These are phyloP conservation scores for Aureobasidium sp. DNA, from an alignment of 2,329 filamentous ascomycete species.

Conservation along the genomic window DNA sequence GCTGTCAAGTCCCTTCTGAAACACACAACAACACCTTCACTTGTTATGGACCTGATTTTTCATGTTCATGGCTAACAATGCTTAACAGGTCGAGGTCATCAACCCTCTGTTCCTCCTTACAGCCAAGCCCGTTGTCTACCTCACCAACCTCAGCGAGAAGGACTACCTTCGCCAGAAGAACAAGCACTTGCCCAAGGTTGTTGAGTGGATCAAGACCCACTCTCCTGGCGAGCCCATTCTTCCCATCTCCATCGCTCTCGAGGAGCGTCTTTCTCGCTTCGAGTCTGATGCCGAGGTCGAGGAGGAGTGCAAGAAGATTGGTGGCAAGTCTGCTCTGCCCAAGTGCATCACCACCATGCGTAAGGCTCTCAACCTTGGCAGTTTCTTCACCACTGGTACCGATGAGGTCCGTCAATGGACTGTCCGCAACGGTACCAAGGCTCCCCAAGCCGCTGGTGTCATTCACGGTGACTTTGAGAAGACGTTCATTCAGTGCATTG, in stretches of 20 bases:
- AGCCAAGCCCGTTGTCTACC: slow-evolving; percentile 93
- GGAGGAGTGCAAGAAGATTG: slow-evolving; percentile 84
- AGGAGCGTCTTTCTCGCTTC: slow-evolving; percentile 81
- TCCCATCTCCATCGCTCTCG: slow-evolving; percentile 84
- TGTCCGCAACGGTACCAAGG: slow-evolving; percentile 89
- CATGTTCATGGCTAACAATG: slow-evolving; percentile 21
- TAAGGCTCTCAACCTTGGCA: slow-evolving; percentile 78
- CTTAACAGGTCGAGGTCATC: slow-evolving; percentile 80
- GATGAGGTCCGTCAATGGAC: slow-evolving; percentile 99
- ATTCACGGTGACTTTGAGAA: slow-evolving; percentile 99
- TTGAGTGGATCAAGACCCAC: slow-evolving; percentile 91
- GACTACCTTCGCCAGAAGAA: slow-evolving; percentile 99
- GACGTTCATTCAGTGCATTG: slow-evolving; percentile 95
- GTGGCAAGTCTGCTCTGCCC: slow-evolving; percentile 79
- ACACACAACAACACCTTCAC: not conserved
- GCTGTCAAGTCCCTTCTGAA: slow-evolving; percentile 39
- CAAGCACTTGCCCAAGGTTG: slow-evolving; percentile 91
- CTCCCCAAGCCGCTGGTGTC: slow-evolving; percentile 93
- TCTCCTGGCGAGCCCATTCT: slow-evolving; percentile 83
- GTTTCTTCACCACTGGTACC: slow-evolving; percentile 93
- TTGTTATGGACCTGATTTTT: not conserved
- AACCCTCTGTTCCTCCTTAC: slow-evolving; percentile 93
- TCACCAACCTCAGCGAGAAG: slow-evolving; percentile 94
- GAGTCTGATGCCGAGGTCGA: slow-evolving; percentile 67
- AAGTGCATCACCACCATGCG: slow-evolving; percentile 93